Base-by-base conservation (phyloP, 1,139 yeast species). In the Candida sp. region DNA sequence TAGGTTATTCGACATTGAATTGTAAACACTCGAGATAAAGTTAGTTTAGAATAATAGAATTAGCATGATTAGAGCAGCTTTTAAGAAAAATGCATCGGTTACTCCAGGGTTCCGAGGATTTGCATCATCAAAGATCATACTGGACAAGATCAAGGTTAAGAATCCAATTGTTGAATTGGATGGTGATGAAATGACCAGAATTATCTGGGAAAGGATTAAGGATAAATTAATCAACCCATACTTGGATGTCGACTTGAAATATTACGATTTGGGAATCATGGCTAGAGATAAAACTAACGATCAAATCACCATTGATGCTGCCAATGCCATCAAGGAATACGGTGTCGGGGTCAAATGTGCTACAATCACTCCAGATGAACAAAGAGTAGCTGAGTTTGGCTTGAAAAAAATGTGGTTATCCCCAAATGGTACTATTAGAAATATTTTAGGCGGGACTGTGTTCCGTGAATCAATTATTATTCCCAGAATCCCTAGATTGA, bases 291-390 rank as follows among this genome's bases (percentile, higher is more conserved):
- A 76, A 46, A 85, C 95, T 30, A 70, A 82, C 48, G 95, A 86
- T 61, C 72, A 83, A 62, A 82, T 86, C 51, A 86, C 95, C 21
- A 56, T 75, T 30, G 93, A 86, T 49, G 85, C 91, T 22, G 95
- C 93, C 19, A 69, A 82, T 45, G 93, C 93, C 37, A 86, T 84
- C 50, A 73, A 80, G 61, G 68, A 85, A 60, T 81, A 82, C 56
- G 91, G 91, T 48, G 95, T 86, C 36, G 95, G 91, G 46, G 81
- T 86, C 52, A 86, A 86, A 65, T 86, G 95, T 76, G 95, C 95
- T 46, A 86, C 95, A 37, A 86, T 86, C 55, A 86, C 95, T 1
- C 95, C 95, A 1, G 95, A 86, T 61, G 95, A 86, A 64, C 84
- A 81, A 35, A 77, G 95, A 67, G 93, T 86, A 39, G 73, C 82